Evolutionary conservation across 352 stramenopile genomes (phyloP).

Genomic region (Phytophthora pinifolia): DNA sequence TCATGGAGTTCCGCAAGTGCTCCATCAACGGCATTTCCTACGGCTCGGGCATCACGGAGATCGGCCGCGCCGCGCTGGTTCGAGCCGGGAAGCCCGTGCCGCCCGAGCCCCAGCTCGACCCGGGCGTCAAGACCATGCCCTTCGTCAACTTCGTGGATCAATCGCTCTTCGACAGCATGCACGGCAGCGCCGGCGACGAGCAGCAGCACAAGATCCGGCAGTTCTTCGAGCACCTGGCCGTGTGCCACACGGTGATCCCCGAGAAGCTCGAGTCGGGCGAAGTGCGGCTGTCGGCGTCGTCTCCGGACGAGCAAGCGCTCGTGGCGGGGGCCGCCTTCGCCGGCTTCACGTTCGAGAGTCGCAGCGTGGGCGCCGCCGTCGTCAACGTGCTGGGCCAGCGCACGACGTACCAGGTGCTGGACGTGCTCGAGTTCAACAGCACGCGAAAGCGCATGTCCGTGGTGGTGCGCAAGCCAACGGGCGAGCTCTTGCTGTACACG

Average conservation of each 20-base stretch:
- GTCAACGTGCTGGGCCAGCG: slow-evolving; percentile 53
- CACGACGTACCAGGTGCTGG: slow-evolving; percentile 58
- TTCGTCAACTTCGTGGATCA: slow-evolving; percentile 83
- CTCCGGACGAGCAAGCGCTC: slow-evolving; percentile 84
- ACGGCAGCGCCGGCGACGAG: slow-evolving; percentile 40
- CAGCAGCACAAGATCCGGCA: slow-evolving; percentile 55
- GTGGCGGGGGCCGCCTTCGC: slow-evolving; percentile 70
- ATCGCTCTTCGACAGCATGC: slow-evolving; percentile 60
- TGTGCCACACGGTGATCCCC: slow-evolving; percentile 84
- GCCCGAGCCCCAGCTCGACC: slow-evolving; percentile 58
- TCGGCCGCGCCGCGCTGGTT: slow-evolving; percentile 61
- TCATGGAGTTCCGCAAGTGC: slow-evolving; percentile 95
- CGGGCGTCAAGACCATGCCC: slow-evolving; percentile 51
- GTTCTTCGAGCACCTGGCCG: slow-evolving; percentile 87
- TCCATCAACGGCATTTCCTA: slow-evolving; percentile 92
- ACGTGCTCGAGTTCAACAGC: slow-evolving; percentile 82
- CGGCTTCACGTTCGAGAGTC: slow-evolving; percentile 71
- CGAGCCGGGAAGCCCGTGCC: slow-evolving; percentile 65
- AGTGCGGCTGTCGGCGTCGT: slow-evolving; percentile 71
- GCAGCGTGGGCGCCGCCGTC: slow-evolving; percentile 48
- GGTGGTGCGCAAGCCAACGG: slow-evolving; percentile 53
- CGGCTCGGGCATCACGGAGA: slow-evolving; percentile 85
- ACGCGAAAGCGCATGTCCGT: slow-evolving; percentile 81
- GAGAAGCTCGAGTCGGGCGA: slow-evolving; percentile 68
- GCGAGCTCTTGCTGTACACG: slow-evolving; percentile 64